These are phyloP conservation scores for Populus euphratica DNA, from an alignment of 345 rosid genomes.

Conservation along the genomic window DNA sequence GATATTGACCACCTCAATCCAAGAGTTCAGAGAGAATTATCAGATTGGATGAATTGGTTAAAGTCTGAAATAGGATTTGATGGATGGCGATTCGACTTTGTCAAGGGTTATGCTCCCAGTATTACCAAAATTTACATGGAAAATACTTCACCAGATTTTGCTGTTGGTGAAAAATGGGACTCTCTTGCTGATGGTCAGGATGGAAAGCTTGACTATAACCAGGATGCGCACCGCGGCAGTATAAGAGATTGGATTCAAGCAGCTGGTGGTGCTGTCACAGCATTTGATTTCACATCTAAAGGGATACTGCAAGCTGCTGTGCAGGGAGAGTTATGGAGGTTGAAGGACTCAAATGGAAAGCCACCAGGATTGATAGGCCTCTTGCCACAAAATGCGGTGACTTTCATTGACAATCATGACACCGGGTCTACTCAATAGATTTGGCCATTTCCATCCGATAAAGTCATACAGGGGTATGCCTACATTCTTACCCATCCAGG, in stretches of 20 bases:
- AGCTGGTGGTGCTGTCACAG: conserved; percentile 55
- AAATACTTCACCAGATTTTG: conserved; percentile 56
- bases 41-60: conserved; percentile 92
- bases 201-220: conserved; percentile 47
- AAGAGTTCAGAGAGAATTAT: conserved; percentile 57
- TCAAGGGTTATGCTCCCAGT: conserved; percentile 57
- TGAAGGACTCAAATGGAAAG: conserved; percentile 61
- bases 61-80: conserved; percentile 65
- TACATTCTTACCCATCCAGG: conserved; percentile 90
- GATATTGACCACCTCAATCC: conserved; percentile 84
- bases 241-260: conserved; percentile 58
- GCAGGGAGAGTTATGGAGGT: conserved; percentile 69
- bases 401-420: conserved; percentile 82
- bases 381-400: conserved; percentile 66
- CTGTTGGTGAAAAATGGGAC: conserved; percentile 83
- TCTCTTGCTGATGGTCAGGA: conserved; percentile 46
- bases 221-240: conserved; percentile 54
- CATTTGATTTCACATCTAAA: conserved; percentile 87
- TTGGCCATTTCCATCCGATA: conserved; percentile 75
- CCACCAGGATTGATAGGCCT: conserved; percentile 79
- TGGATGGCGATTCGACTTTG: conserved; percentile 81
- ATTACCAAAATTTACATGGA: conserved; percentile 50
- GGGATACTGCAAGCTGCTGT: conserved; percentile 78
- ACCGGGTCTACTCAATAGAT: conserved; percentile 56
- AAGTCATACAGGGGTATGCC: conserved; percentile 83